These are phyloP conservation scores for Gaertneriomyces semiglobifer DNA, from an alignment of 192 early-diverging fungal genomes.

Conservation along the genomic window DNA sequence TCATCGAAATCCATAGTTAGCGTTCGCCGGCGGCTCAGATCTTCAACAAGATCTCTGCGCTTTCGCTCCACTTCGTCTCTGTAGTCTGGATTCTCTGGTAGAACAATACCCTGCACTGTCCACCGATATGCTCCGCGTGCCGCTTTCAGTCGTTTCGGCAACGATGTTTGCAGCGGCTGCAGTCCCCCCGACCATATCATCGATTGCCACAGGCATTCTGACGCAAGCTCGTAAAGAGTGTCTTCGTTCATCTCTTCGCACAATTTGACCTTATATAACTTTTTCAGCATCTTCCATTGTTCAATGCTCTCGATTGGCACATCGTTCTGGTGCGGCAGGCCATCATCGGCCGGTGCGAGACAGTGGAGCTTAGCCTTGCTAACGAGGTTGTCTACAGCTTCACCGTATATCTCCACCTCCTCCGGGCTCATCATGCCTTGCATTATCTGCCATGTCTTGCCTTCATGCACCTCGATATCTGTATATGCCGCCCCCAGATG, in stretches of 20 bases:
- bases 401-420: conserved; percentile 10
- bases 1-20: conserved; percentile 27
- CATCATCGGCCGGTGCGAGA: conserved; percentile 14
- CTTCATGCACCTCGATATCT: conserved; percentile 8
- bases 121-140: background rate
- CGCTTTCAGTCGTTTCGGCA: background rate
- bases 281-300: conserved; percentile 3
- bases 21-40: background rate
- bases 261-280: too few relatives aligned
- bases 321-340: background rate
- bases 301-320: conserved; percentile 7
- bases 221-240: background rate
- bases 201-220: conserved; percentile 7
- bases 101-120: too few relatives aligned
- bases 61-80: too few relatives aligned
- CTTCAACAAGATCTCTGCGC: too few relatives aligned
- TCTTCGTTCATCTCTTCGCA: conserved; percentile 1
- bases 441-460: conserved; percentile 25
- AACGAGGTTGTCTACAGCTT: conserved; percentile 13
- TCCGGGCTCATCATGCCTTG: conserved; percentile 18
- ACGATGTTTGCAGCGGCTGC: background rate
- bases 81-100: too few relatives aligned
- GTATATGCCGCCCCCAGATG: background rate
- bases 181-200: conserved; percentile 20
- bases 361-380: conserved; percentile 25